Evolutionary conservation across 1,139 yeast genomes (phyloP), one percentile per base, ranked within the genome.

Genomic region (Protomyces macrosporus): DNA sequence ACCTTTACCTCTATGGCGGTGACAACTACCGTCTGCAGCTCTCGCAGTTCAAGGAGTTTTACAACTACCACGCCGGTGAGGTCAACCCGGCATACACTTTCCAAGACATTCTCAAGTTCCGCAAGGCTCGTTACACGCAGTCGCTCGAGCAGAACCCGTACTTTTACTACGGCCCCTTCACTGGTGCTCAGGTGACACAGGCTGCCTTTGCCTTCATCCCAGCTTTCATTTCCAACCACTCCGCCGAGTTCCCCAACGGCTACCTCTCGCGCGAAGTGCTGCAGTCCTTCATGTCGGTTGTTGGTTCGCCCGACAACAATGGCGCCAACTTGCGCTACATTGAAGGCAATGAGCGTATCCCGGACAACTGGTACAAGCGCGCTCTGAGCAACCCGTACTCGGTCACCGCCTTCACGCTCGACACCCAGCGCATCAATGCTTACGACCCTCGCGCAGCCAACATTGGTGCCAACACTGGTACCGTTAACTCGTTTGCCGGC

Each of bases 201-300:
- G 62, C 62, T 14, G 62, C 62, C 6, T 58, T 58, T 42, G 52
- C 62, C 52, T 58, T 58, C 45, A 58, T 58, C 37, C 54, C 55
- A 32, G 62, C 62, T 4, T 58, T 58, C 62, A 58, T 58, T 56
- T 58, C 62, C 16, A 58, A 58, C 45, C 62, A 58, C 62, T 50
- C 55, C 14, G 62, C 62, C n/a, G 62, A 58, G 36, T 52, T 33
- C 53, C 62, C 62, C 52, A 58, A 58, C 54, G 62, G 62, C 3
- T 35, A 39, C 55, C 45, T 58, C 42, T 50, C 62, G 16, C 55
- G 62, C 39, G 52, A 39, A 32, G 53, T 55, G 42, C 45, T 58
- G 48, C 53, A 58, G 45, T 51, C 62, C 4, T 58, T 58, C 62
- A 36, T 58, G 51, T 51, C 62, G 4, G 62, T 51, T 39, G 14